Evolutionary conservation across 306 rosid species (phyloP), one percentile per base, ranked within the genome.

Genomic region (Fragaria ananassa): DNA sequence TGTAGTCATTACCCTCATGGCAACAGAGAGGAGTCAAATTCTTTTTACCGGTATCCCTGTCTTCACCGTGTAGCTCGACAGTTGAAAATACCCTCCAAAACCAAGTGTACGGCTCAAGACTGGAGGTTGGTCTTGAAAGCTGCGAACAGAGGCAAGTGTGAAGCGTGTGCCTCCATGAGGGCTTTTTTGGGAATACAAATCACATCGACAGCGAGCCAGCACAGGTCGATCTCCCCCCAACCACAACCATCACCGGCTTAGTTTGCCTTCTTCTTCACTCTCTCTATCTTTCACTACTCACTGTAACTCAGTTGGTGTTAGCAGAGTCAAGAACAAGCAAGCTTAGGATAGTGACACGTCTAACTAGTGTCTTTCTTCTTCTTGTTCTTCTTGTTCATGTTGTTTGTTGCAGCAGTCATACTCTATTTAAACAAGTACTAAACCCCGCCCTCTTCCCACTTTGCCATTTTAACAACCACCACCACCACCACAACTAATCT

Each of bases 281-380:
- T 42, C 39, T 11, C 34, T 25, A 14, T 10, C 35, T 54, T 41
- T 37, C 44, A 14, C 19, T 42, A 10, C 35, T 23, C 39, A 27
- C 34, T 54, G 62, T 35, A 42, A 10, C 41, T 56, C 31, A 42
- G 64, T 15, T 46, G 47, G 50, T 56, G 50, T 45, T 35, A 87
- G 85, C 35, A 82, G 88, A 82, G 88, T 83, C 80, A 83, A 78
- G 87, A 70, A 77, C 74, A 90, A 88, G 89, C 81, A 70, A 84
- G 2, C 68, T 63, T 34, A 69, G 82, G 58, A 74, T 74, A 63
- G 12, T 35, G 45, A 63, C 45, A 34, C 8, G 10, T 53, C 58
- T 6, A 6, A 6, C 57, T 18, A 51, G 57, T 18, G 9, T 18
- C 0, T 18, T n/a, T 8, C 61, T 60, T 42, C 39, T 74, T 42